phyloP scores from a whole-genome alignment of 2,329 filamentous ascomycete genomes.

The Arthrobotrys pseudoclavata region DNA sequence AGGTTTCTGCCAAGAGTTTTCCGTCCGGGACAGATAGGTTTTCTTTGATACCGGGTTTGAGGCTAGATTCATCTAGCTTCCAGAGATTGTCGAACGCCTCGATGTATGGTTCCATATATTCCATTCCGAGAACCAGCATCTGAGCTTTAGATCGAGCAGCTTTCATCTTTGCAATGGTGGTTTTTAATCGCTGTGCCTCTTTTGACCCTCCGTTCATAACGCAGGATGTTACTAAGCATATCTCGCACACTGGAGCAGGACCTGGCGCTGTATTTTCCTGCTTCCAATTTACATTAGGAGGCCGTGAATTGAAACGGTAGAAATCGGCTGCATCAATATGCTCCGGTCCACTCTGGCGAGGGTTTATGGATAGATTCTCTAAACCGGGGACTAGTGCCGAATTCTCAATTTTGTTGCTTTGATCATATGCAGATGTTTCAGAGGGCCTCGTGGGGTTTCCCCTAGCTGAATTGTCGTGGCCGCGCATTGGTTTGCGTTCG shows the following conservation, averaged over 20 bases:
- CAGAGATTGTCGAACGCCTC: constrained; percentile 43
- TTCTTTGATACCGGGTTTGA: constrained; percentile 15
- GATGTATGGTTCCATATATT: constrained; percentile 48
- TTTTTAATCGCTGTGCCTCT: constrained; percentile 45
- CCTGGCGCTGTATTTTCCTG: not conserved
- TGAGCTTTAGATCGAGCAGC: constrained; percentile 42
- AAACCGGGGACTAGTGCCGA: not conserved
- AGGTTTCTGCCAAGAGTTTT: constrained; percentile 27
- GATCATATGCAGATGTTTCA: constrained; percentile 2
- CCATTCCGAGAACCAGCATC: constrained; percentile 26
- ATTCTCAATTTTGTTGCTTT: constrained; percentile 20
- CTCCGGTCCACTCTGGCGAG: constrained; percentile 19
- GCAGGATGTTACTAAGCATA: constrained; percentile 33
- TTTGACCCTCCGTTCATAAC: constrained; percentile 49
- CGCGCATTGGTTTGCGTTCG: constrained; percentile 6
- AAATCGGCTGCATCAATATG: constrained; percentile 54
- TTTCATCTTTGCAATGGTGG: constrained; percentile 29
- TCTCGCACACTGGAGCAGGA: constrained; percentile 6
- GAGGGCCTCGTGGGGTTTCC: not conserved
- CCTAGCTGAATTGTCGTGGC: constrained; percentile 32
- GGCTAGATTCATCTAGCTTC: constrained; percentile 29
- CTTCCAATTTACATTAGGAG: not conserved
- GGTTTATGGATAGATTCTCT: constrained; percentile 32
- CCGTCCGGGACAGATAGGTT: constrained; percentile 38
- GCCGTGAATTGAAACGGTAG: constrained; percentile 23